Evolutionary conservation across 805 yeast genomes (phyloP).

Genomic region (Monosporozyma solicola): DNA sequence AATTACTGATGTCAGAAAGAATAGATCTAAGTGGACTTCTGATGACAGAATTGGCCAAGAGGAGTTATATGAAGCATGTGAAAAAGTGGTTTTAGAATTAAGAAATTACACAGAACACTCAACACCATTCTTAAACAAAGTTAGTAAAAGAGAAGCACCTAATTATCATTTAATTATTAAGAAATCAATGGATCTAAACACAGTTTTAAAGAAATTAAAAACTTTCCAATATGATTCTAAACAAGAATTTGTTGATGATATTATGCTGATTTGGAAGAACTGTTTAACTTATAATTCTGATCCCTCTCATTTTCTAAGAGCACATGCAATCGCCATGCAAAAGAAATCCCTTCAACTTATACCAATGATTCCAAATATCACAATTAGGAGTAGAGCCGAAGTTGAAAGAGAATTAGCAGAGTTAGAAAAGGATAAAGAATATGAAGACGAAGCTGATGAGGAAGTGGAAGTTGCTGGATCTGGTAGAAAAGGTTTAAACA

Average conservation of each 20-base stretch:
- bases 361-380: slow-evolving; percentile 85
- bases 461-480: slow-evolving; percentile 30
- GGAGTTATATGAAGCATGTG: slow-evolving; percentile 95
- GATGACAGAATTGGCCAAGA: slow-evolving; percentile 96
- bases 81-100: slow-evolving; percentile 82
- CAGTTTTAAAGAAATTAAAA: slow-evolving; percentile 85
- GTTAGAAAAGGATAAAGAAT: slow-evolving; percentile 31
- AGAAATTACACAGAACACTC: slow-evolving; percentile 94
- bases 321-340: slow-evolving; percentile 94
- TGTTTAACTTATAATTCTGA: slow-evolving; percentile 90
- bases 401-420: slow-evolving; percentile 57
- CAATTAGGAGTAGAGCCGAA: slow-evolving; percentile 62
- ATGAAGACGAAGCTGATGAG: slow-evolving; percentile 29
- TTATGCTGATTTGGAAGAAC: slow-evolving; percentile 91
- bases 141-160: slow-evolving; percentile 97
- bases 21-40: slow-evolving; percentile 95
- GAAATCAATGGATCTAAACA: slow-evolving; percentile 92
- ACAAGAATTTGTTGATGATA: slow-evolving; percentile 85
- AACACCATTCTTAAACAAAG: slow-evolving; percentile 89
- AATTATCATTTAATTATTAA: slow-evolving; percentile 86
- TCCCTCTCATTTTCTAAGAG: slow-evolving; percentile 83
- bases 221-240: slow-evolving; percentile 74
- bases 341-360: slow-evolving; percentile 67
- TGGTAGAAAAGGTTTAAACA: slow-evolving; percentile 29
- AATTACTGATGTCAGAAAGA: slow-evolving; percentile 87